Evolutionary conservation across 2,329 filamentous ascomycete genomes (phyloP), one percentile per base, ranked within the genome.

Genomic region (Aspergillus ibericus): DNA sequence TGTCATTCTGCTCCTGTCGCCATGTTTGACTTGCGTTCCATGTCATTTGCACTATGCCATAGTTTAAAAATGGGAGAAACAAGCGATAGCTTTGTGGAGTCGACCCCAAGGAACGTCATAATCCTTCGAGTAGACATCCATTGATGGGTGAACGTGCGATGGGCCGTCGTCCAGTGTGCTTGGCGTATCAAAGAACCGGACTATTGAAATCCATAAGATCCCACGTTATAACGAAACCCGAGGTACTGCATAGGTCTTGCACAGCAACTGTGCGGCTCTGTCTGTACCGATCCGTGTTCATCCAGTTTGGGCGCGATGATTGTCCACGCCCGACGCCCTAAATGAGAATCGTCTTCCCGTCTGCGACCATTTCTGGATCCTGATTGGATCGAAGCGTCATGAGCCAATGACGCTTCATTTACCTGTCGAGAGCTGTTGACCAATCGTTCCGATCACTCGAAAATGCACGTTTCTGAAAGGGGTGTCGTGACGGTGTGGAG

Each of bases 331-430:
- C 56, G 44, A 48, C 25, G 55, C 59, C 58, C 63, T 63, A 62
- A 59, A 35, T 49, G 53, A 59, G 61, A 60, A 65, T 61, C 58
- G 44, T 52, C 49, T 56, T 60, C 46, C 61, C 58, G 58, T 55
- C 57, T 47, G 56, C 63, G 27, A 60, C 63, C 59, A 53, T 58
- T 34, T 44, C 8, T 10, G 50, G 35, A 8, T 15, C n/a, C 27
- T 65, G 61, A 68, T 68, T 68, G 66, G 66, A 18, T 47, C 7
- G 7, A n/a, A 25, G 34, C 16, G 46, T 62, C 42, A 16, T 52
- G 51, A 55, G 38, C 49, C 53, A 50, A 63, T 63, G 56, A 59
- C 61, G 60, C 56, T 65, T 63, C 64, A 65, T 66, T 65, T 63
- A 51, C 42, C 55, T 56, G 58, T 56, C 60, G 58, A 38, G 38